A percentile compares a stretch with the other conserved stretches of the same genome.
These are phyloP conservation scores for Podaxis sp. DNA, from an alignment of 768 basidiomycete genomes.

Conservation along the genomic window DNA sequence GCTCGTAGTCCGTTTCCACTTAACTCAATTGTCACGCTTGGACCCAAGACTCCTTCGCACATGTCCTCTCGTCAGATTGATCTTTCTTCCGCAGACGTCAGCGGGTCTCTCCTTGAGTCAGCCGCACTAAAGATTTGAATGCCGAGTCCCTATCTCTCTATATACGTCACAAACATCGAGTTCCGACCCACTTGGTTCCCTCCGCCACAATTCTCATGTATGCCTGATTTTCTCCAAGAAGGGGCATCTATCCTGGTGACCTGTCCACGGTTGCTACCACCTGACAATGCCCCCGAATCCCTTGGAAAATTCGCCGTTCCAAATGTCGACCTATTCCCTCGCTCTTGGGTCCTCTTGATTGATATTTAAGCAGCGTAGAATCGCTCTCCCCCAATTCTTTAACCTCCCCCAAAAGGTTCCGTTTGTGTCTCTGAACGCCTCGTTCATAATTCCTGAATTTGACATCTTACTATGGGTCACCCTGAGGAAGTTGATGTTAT, in stretches of 20 bases:
- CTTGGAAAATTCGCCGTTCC: not conserved
- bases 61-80: conserved; percentile 55
- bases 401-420: not conserved
- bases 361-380: not conserved
- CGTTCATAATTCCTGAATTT: not conserved
- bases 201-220: conserved; percentile 1
- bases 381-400: too few relatives aligned
- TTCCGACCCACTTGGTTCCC: not conserved
- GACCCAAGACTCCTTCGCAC: not conserved
- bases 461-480: conserved; percentile 38
- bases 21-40: not conserved
- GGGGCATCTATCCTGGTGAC: too few relatives aligned
- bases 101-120: not conserved
- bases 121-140: not conserved
- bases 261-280: conserved; percentile 6
- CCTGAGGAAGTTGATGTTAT: conserved; percentile 75
- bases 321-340: conserved; percentile 5
- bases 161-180: not conserved
- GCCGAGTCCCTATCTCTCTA: not conserved
- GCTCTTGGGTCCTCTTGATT: not conserved
- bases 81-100: conserved; percentile 69
- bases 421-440: not conserved
- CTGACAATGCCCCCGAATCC: not conserved
- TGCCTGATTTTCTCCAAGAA: not conserved
- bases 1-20: not conserved